These are phyloP conservation scores for Botrytis fabae DNA, from an alignment of 2,329 filamentous ascomycete species.

Conservation along the genomic window DNA sequence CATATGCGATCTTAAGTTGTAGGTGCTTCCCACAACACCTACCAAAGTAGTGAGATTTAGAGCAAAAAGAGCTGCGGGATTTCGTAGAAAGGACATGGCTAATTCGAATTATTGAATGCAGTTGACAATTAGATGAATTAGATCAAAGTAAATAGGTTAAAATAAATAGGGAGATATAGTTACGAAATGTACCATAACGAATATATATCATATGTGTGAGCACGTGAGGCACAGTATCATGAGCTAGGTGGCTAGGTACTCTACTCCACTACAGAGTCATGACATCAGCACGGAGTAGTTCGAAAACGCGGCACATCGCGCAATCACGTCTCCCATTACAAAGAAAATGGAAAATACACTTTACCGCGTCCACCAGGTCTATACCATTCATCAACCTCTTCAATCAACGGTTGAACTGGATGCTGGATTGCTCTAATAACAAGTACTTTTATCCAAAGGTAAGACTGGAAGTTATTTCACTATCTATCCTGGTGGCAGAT, in stretches of 20 bases:
- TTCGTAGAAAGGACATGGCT: slow-evolving; percentile 28
- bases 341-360: background rate
- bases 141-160: background rate
- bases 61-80: slow-evolving; percentile 23
- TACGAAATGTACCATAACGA: background rate
- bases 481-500: background rate
- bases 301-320: background rate
- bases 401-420: background rate
- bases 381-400: background rate
- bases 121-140: background rate
- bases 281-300: slow-evolving; percentile 3
- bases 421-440: background rate
- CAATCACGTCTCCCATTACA: background rate
- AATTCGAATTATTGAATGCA: slow-evolving; percentile 7
- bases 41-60: slow-evolving; percentile 29
- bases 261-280: background rate
- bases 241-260: background rate
- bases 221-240: background rate
- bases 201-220: background rate
- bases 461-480: background rate
- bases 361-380: background rate
- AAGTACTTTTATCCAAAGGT: background rate
- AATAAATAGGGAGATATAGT: background rate
- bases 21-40: slow-evolving; percentile 28
- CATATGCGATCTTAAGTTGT: slow-evolving; percentile 31